Evolutionary conservation across 441 rosid genomes (phyloP).

Genomic region (Raphanus hybrid): DNA sequence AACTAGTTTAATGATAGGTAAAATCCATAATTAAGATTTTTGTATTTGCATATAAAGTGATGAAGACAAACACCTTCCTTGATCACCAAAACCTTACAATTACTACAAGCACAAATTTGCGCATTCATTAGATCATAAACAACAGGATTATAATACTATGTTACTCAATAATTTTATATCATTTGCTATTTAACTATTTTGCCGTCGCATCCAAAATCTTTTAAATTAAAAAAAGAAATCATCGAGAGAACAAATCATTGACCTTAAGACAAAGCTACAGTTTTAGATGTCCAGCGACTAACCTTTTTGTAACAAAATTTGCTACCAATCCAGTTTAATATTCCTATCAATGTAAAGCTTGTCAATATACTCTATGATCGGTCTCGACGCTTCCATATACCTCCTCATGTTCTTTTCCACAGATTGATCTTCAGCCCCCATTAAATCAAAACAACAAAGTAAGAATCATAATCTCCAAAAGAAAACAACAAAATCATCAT

Average conservation of each 20-base stretch:
- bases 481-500: neutral
- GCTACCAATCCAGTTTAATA: constrained; percentile 84
- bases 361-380: constrained; percentile 78
- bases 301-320: constrained; percentile 17
- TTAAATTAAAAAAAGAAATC: neutral
- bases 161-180: neutral
- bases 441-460: neutral
- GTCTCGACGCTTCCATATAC: constrained; percentile 66
- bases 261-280: neutral
- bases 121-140: neutral
- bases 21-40: neutral
- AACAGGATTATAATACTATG: neutral
- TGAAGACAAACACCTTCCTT: constrained; percentile 3
- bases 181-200: neutral
- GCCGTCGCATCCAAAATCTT: neutral
- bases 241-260: constrained; percentile 2
- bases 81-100: neutral
- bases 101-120: neutral
- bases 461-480: neutral
- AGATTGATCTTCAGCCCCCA: constrained; percentile 47
- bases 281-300: neutral
- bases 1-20: neutral
- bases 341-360: constrained; percentile 75
- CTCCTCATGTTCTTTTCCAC: constrained; percentile 86
- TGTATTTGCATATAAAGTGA: neutral